Evolutionary conservation across 2,329 filamentous ascomycete species (phyloP).

Genomic region (Aspergillus sp.): DNA sequence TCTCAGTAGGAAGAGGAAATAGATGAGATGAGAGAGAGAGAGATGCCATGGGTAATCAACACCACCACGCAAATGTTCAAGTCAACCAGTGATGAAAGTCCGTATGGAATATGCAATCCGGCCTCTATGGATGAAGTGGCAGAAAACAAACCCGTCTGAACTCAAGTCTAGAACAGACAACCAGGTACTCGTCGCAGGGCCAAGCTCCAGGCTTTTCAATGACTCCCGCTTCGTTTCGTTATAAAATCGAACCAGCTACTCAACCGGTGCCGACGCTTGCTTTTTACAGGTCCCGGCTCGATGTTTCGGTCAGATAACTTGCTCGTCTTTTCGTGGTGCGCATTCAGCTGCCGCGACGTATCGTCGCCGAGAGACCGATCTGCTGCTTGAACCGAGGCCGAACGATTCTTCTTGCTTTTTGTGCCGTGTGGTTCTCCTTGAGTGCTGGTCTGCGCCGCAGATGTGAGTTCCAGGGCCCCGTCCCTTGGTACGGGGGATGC

Average conservation of each 20-base stretch:
- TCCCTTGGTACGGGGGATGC: neutral
- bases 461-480: neutral
- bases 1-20: neutral
- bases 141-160: neutral
- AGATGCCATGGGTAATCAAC: neutral
- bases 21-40: neutral
- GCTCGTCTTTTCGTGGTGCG: neutral
- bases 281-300: constrained; percentile 18
- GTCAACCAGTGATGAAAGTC: neutral
- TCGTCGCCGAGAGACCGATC: neutral
- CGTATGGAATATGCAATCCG: neutral
- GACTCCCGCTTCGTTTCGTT: constrained; percentile 22
- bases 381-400: neutral
- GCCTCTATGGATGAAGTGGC: neutral
- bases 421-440: neutral
- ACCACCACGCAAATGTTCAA: neutral
- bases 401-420: neutral
- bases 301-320: neutral
- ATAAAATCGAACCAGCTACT: constrained; percentile 32
- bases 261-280: constrained; percentile 32
- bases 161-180: neutral
- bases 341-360: neutral
- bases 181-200: neutral
- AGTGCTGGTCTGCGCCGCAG: neutral
- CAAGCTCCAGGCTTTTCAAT: constrained; percentile 17